Conservation (phyloP, 257 asterid genomes). For the Nicotiana otophora region DNA sequence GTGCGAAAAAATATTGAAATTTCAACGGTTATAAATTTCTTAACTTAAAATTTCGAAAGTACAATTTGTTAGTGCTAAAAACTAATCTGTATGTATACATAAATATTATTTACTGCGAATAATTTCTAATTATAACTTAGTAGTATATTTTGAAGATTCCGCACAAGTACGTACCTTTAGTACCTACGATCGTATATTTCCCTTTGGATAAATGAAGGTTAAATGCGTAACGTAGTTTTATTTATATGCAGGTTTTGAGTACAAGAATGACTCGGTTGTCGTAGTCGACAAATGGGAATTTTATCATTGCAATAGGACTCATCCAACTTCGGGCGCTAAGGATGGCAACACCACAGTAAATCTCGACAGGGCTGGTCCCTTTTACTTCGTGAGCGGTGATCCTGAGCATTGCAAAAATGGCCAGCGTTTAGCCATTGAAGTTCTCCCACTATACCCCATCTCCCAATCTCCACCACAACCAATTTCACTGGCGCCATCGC, state of each 20-base stretch:
- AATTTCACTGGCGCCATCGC: slow-evolving; percentile 15
- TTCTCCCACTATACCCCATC: slow-evolving; percentile 24
- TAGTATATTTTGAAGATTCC: neutral
- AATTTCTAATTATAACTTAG: no score
- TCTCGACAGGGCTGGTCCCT: slow-evolving; percentile 43
- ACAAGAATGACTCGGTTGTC: slow-evolving; percentile 58
- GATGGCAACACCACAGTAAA: slow-evolving; percentile 47
- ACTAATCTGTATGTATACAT: no score
- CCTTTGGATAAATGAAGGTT: neutral
- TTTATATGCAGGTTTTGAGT: slow-evolving; percentile 44
- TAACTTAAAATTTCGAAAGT: no score
- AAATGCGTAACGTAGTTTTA: no score
- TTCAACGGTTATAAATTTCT: no score
- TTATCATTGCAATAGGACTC: slow-evolving; percentile 65
- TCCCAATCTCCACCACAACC: slow-evolving; percentile 16
- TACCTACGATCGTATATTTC: no score
- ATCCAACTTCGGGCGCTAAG: slow-evolving; percentile 34
- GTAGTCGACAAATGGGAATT: slow-evolving; percentile 68
- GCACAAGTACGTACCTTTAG: neutral
- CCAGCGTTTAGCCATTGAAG: slow-evolving; percentile 49
- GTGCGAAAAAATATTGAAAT: no score
- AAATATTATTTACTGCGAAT: no score
- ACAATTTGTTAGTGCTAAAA: no score
- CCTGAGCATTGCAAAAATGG: slow-evolving; percentile 54
- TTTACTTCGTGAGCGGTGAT: slow-evolving; percentile 49